Conservation (phyloP, 1,284 basidiomycete genomes). For the Ustilago esculenta region DNA sequence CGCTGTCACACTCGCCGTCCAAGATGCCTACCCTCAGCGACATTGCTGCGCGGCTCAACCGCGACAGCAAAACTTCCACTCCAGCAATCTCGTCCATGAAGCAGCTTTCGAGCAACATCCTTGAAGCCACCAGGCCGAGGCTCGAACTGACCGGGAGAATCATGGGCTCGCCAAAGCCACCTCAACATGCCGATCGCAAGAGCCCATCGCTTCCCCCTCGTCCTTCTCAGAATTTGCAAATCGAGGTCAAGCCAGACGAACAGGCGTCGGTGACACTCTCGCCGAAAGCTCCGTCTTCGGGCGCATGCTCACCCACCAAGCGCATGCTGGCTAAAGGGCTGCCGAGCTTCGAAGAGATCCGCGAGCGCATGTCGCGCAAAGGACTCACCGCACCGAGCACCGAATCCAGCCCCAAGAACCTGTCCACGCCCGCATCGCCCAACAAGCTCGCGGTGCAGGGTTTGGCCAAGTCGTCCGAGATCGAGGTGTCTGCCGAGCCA, state of each 20-base stretch:
- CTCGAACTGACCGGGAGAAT: conserved; percentile 45
- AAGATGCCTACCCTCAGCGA: conserved; percentile 53
- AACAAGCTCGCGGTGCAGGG: neutral
- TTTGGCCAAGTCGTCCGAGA: neutral
- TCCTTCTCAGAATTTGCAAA: neutral
- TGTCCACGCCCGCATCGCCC: conserved; percentile 10
- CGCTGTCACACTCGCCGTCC: conserved; percentile 13
- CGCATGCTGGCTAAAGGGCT: conserved; percentile 40
- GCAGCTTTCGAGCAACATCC: conserved; percentile 4
- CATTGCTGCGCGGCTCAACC: conserved; percentile 49
- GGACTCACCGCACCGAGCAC: conserved; percentile 8
- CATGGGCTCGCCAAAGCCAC: conserved; percentile 19
- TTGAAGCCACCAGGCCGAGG: conserved; percentile 10
- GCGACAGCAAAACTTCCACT: conserved; percentile 14
- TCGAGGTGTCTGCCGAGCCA: neutral
- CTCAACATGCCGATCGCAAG: conserved; percentile 5
- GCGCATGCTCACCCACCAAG: conserved; percentile 24
- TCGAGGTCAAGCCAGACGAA: conserved; percentile 7
- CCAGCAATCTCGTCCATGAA: conserved; percentile 20
- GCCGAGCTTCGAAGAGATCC: conserved; percentile 62
- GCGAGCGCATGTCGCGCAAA: conserved; percentile 55
- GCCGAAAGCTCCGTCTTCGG: conserved; percentile 9
- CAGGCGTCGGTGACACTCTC: neutral
- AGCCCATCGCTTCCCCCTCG: conserved; percentile 1
- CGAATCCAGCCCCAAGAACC: neutral